Percentiles rank a stretch among this genome's conserved stretches.
Evolutionary conservation across 768 basidiomycete genomes (phyloP).

Genomic region (Rubroboletus satanas): DNA sequence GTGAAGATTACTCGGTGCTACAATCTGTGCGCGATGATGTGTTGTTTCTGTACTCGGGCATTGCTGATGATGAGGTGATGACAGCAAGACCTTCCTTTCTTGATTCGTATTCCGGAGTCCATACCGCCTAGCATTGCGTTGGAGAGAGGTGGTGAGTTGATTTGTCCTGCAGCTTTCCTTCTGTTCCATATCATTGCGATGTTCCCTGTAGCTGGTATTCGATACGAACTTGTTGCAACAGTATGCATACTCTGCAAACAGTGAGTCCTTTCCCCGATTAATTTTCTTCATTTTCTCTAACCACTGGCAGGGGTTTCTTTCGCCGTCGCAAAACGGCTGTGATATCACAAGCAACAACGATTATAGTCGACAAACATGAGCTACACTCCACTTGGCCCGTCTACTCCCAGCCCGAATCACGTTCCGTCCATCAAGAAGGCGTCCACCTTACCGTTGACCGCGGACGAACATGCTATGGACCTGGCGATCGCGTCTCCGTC

Average conservation of each 20-base stretch:
- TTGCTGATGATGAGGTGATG: slow-evolving; percentile 1
- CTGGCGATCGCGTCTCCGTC: slow-evolving; percentile 75
- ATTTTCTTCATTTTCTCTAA: not conserved
- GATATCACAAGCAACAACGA: slow-evolving; percentile 59
- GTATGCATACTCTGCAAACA: slow-evolving; percentile 84
- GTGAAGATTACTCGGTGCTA: slow-evolving; percentile 67
- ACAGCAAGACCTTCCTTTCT: slow-evolving; percentile 86
- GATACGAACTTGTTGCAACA: slow-evolving; percentile 87
- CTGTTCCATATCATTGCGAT: not conserved
- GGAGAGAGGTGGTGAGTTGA: slow-evolving; percentile 60
- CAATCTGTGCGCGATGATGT: slow-evolving; percentile 48
- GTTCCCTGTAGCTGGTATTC: slow-evolving; percentile 66
- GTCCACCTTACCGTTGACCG: slow-evolving; percentile 76
- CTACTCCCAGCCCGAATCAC: slow-evolving; percentile 73
- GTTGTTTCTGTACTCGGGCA: not conserved
- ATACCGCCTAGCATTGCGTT: slow-evolving; percentile 83
- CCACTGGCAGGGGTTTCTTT: slow-evolving; percentile 55
- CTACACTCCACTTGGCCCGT: slow-evolving; percentile 92
- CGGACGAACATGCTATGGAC: slow-evolving; percentile 75
- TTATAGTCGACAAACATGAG: slow-evolving; percentile 91
- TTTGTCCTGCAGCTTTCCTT: not conserved
- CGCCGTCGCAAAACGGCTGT: slow-evolving; percentile 74
- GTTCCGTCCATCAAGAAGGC: slow-evolving; percentile 61
- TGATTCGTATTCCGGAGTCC: slow-evolving; percentile 88
- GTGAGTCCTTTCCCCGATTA: slow-evolving; percentile 36